phyloP scores from a whole-genome alignment of 1,284 basidiomycete genomes.

The Sphagnurus paluster region DNA sequence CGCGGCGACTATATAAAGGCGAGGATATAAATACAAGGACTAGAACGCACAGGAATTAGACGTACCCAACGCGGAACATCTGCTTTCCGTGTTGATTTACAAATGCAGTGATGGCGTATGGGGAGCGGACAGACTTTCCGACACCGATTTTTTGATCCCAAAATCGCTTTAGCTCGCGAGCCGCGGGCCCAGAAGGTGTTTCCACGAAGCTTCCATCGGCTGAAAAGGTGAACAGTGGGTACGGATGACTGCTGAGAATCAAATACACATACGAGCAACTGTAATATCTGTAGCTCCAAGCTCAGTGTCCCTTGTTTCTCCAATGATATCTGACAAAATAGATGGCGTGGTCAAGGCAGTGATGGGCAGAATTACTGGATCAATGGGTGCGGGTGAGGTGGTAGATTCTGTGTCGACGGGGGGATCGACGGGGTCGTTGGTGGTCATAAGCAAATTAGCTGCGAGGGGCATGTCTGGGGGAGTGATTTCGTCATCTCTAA shows the following conservation, averaged over 20 bases:
- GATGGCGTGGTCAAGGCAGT: constrained; percentile 36
- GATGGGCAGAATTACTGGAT: constrained; percentile 39
- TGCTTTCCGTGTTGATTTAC: constrained; percentile 75
- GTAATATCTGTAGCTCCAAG: constrained; percentile 58
- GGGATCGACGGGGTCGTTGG: constrained; percentile 23
- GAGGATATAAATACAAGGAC: constrained; percentile 13
- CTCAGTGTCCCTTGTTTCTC: constrained; percentile 14
- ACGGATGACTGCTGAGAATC: constrained; percentile 12
- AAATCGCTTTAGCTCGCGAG: constrained; percentile 69
- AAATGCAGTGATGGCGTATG: constrained; percentile 75
- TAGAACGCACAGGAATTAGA: constrained; percentile 15
- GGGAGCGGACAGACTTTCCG: constrained; percentile 64
- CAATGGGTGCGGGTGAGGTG: constrained; percentile 1
- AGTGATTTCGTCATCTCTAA: constrained; percentile 24
- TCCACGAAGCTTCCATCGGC: constrained; percentile 77
- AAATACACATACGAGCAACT: constrained; percentile 58
- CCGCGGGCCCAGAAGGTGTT: constrained; percentile 70
- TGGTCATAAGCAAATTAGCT: constrained; percentile 14
- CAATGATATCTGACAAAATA: constrained; percentile 36
- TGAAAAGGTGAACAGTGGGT: constrained; percentile 25
- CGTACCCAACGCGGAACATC: constrained; percentile 75
- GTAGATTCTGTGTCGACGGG: constrained; percentile 20
- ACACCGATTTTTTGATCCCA: constrained; percentile 72
- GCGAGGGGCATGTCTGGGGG: constrained; percentile 24
- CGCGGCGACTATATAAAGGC: constrained; percentile 53